Conservation (phyloP, 2,329 filamentous ascomycete genomes). For the Neopestalotiopsis sp. region DNA sequence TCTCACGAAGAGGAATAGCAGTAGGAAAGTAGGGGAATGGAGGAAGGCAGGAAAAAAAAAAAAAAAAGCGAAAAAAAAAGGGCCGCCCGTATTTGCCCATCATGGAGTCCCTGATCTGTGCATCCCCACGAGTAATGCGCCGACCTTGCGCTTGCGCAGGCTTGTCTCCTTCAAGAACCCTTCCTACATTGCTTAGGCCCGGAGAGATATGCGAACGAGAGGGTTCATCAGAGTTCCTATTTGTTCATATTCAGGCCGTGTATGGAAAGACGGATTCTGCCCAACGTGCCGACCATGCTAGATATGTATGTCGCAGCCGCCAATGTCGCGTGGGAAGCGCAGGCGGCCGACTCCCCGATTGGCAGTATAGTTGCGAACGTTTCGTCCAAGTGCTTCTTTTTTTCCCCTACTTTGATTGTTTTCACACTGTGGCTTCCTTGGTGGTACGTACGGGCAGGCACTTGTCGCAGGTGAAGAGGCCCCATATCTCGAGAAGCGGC, state of each 20-base stretch:
- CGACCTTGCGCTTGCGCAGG: constrained; percentile 1
- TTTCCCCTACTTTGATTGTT: not conserved
- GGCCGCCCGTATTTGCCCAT: not conserved
- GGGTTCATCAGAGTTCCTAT: not conserved
- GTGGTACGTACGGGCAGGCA: not conserved
- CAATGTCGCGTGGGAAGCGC: constrained; percentile 13
- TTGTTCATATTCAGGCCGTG: constrained; percentile 2
- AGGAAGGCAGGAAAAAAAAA: not conserved
- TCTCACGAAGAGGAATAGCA: not conserved
- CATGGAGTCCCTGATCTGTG: not conserved
- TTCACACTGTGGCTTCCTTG: not conserved
- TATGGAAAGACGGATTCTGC: constrained; percentile 8
- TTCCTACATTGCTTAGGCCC: constrained; percentile 10
- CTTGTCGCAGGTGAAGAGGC: not conserved
- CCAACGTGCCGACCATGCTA: constrained; percentile 14
- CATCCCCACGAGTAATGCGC: constrained; percentile 12
- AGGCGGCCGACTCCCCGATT: constrained; percentile 6
- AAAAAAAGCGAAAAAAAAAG: not conserved
- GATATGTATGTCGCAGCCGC: constrained; percentile 14
- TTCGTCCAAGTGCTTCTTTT: not conserved
- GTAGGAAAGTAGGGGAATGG: no score
- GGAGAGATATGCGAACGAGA: constrained; percentile 12
- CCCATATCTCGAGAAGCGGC: not conserved
- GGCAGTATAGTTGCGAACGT: constrained; percentile 7
- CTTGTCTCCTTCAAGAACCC: not conserved